phyloP scores from a whole-genome alignment of 1,284 basidiomycete genomes.

The Cryptococcus hybrid region DNA sequence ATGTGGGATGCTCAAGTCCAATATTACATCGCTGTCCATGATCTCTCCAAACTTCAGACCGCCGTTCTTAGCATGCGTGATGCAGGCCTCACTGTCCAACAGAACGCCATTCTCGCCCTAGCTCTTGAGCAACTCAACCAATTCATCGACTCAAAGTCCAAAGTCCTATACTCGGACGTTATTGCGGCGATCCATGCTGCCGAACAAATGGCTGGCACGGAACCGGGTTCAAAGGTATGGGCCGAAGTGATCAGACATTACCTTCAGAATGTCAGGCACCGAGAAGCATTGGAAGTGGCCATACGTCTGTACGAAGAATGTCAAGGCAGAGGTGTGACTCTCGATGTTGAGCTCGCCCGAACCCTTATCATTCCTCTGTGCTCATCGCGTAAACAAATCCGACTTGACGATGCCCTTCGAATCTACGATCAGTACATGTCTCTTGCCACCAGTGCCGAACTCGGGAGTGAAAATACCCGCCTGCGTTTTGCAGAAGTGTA shows the following conservation, averaged over 20 bases:
- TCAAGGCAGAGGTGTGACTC: slow-evolving; percentile 12
- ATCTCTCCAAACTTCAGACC: slow-evolving; percentile 7
- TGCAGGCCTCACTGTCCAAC: slow-evolving; percentile 7
- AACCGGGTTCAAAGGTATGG: slow-evolving; percentile 17
- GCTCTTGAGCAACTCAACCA: slow-evolving; percentile 6
- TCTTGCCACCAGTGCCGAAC: background rate
- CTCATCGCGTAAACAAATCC: background rate
- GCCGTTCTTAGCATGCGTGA: slow-evolving; percentile 7
- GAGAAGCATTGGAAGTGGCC: slow-evolving; percentile 12
- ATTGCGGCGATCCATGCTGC: slow-evolving; percentile 12
- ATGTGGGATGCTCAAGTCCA: slow-evolving; percentile 16
- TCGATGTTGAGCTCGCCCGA: slow-evolving; percentile 11
- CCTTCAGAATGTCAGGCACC: slow-evolving; percentile 6
- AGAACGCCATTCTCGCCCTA: slow-evolving; percentile 12
- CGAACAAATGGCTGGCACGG: slow-evolving; percentile 7
- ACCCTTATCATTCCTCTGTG: slow-evolving; percentile 24
- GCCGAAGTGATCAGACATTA: slow-evolving; percentile 12
- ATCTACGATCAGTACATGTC: slow-evolving; percentile 11
- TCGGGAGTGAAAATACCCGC: slow-evolving; percentile 5
- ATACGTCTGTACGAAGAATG: slow-evolving; percentile 20
- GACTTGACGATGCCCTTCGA: slow-evolving; percentile 9
- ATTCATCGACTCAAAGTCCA: slow-evolving; percentile 3
- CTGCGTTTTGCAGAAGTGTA: slow-evolving; percentile 10
- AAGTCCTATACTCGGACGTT: slow-evolving; percentile 8
- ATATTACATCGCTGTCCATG: slow-evolving; percentile 14